Base-by-base conservation (phyloP, 2,329 filamentous ascomycete species). In the Cryphonectria carpinicola region DNA sequence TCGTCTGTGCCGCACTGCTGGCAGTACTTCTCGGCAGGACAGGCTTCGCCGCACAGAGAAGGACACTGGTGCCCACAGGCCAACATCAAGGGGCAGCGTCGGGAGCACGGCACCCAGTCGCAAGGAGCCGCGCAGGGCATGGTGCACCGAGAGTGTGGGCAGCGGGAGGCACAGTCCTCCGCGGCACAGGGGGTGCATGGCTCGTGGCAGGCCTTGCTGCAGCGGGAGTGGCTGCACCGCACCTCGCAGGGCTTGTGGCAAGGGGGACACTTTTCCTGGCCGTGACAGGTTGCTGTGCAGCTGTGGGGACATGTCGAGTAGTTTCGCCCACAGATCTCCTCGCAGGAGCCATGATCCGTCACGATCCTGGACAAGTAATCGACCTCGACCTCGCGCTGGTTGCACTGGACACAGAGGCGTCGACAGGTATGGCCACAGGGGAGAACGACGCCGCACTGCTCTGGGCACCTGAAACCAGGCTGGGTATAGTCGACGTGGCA, bases 101-200 rank as follows among this genome's bases (percentile, higher is more conserved):
- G 78, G 1, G 85, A 86, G 76, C 91, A 94, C 1, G 91, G 92
- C 0, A 92, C 76, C 79, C 88, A 86, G 73, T 92, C 82, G 76
- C 91, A 94, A 0, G 91, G 90, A 0, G 87, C 90, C 0, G 89
- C 89, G 72, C 91, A 93, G 3, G 87, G 87, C 82, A 89, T 83
- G 0, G 78, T 78, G 67, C 84, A 87, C 1, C 60, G 13, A 0
- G 73, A 72, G n/a, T 73, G 70, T n/a, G 76, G 76, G 22, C 72
- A 73, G 52, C 74, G 74, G 7, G 86, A 90, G 0, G 82, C 78
- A 73, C 90, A 92, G 1, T 76, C 73, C 28, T 79, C 78, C 72
- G 89, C 86, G 0, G 86, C 85, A 74, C 90, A 92, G 0, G 89
- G 90, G 2, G 81, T 77, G 74, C 90, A 93, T 1, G 89, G 85